These are phyloP conservation scores for Coniochaeta sp. DNA, from an alignment of 2,329 filamentous ascomycete genomes.

Conservation along the genomic window DNA sequence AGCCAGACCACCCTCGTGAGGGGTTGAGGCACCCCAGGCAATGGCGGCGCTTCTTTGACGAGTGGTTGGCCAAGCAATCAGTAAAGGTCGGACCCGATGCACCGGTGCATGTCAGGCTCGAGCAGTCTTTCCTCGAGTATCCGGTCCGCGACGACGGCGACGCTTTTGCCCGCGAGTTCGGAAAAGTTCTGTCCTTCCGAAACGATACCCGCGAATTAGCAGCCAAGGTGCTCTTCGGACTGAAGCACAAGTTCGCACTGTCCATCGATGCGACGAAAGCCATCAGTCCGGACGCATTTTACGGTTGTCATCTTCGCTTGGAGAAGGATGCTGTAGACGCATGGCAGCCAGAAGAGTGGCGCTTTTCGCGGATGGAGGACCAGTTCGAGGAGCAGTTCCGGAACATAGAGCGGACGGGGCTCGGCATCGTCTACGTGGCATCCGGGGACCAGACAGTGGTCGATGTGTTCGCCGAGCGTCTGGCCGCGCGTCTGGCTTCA, in stretches of 20 bases:
- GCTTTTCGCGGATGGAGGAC: slow-evolving; percentile 20
- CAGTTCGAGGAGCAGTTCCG: slow-evolving; percentile 21
- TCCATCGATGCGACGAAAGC: slow-evolving; percentile 15
- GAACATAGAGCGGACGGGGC: slow-evolving; percentile 15
- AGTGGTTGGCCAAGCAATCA: slow-evolving; percentile 17
- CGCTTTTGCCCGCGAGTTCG: slow-evolving; percentile 22
- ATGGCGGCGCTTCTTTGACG: slow-evolving; percentile 20
- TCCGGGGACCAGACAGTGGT: slow-evolving; percentile 20
- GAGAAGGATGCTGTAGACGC: slow-evolving; percentile 22
- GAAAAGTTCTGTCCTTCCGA: slow-evolving; percentile 24
- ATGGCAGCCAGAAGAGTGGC: slow-evolving; percentile 20
- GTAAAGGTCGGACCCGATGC: slow-evolving; percentile 5
- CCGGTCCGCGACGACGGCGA: slow-evolving; percentile 25
- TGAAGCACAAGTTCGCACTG: slow-evolving; percentile 12
- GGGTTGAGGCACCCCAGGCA: slow-evolving; percentile 14
- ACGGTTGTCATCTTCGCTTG: slow-evolving; percentile 22
- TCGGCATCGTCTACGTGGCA: slow-evolving; percentile 21
- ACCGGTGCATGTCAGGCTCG: slow-evolving; percentile 19
- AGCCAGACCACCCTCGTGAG: slow-evolving; percentile 17
- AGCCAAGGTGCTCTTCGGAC: slow-evolving; percentile 16
- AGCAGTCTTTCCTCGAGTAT: slow-evolving; percentile 28
- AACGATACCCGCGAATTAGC: slow-evolving; percentile 20
- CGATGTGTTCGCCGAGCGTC: slow-evolving; percentile 13
- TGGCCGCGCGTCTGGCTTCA: slow-evolving; percentile 6
- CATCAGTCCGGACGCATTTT: slow-evolving; percentile 18